Conservation (phyloP, 1,284 basidiomycete species). For the Rhodotorula glutinis region DNA sequence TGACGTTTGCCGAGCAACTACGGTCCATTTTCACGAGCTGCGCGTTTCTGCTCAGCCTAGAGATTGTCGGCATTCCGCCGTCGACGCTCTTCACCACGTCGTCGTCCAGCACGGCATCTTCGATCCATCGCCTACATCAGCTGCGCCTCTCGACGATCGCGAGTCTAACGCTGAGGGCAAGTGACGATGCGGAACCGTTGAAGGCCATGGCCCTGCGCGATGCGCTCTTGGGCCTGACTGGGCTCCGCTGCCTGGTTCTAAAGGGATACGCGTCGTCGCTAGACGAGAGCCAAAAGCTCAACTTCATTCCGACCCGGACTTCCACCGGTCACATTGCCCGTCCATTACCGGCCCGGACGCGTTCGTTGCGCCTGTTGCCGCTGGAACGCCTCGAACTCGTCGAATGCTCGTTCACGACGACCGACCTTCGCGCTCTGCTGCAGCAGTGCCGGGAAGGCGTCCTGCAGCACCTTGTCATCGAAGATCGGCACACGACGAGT, state of each 20-base stretch:
- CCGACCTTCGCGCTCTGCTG: conserved; percentile 21
- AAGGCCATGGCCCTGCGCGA: conserved; percentile 9
- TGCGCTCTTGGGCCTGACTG: conserved; percentile 23
- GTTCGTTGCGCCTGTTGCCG: conserved; percentile 6
- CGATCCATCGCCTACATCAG: conserved; percentile 27
- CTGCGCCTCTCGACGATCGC: conserved; percentile 23
- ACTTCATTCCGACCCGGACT: conserved; percentile 14
- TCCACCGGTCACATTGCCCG: neutral
- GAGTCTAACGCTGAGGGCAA: conserved; percentile 7
- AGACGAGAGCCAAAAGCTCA: neutral
- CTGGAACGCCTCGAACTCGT: conserved; percentile 11
- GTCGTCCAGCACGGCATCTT: neutral
- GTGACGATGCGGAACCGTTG: neutral
- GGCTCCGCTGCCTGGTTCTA: conserved; percentile 10
- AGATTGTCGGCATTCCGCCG: conserved; percentile 21
- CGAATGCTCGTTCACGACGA: conserved; percentile 14
- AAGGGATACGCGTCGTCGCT: conserved; percentile 16
- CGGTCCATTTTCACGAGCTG: conserved; percentile 22
- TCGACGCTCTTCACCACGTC: conserved; percentile 15
- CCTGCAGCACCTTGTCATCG: conserved; percentile 10
- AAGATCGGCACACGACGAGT: conserved; percentile 3
- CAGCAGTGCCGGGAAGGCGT: neutral
- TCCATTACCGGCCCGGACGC: conserved; percentile 17
- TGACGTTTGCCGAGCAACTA: conserved; percentile 10
- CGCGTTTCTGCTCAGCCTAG: conserved; percentile 24